Evolutionary conservation across 2,329 filamentous ascomycete genomes (phyloP), one percentile per base, ranked within the genome.

Genomic region (Pseudogymnoascus sp.): DNA sequence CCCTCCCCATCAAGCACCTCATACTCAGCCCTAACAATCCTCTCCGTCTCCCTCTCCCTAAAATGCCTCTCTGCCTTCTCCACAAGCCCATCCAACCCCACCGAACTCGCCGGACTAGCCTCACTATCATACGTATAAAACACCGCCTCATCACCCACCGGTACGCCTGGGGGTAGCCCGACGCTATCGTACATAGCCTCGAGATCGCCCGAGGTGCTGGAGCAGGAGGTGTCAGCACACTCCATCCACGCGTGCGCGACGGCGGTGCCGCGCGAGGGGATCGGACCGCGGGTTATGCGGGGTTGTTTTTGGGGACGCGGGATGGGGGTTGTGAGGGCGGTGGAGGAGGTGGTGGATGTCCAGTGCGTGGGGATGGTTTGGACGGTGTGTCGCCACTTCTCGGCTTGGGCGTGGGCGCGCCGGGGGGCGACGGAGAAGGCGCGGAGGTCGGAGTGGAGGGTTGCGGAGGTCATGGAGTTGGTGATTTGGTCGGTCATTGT

Each of bases 1-100:
- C 72, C 72, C 4, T 69, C 63, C n/a, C 63, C 64, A 64, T 74
- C 72, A 28, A 74, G 58, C 16, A 74, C 69, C 65, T 73, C 72
- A 52, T 72, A 74, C 59, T 74, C 72, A 6, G 66, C 69, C 49
- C 66, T 67, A 7, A 74, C 64, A 37, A 74, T 70, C 62, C 67
- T 68, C 23, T 74, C 72, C 1, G 70, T 73, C 62, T 72, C 69
- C 61, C 71, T 68, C 35, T 60, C 68, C 21, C 63, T 63, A 68
- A 68, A 73, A 60, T 69, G 70, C 66, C 69, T 61, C 65, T 74
- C 72, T 1, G 72, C 72, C 4, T 67, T 59, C 21, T 74, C 72
- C 11, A 74, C 68, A 12, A 74, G 61, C 3, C 66, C 64, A 11
- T 69, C 70, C 2, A 74, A 64, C 43, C 69, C 69, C 5, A 73